Conservation (phyloP, 2,329 filamentous ascomycete genomes). For the Diaporthe ampelina region DNA sequence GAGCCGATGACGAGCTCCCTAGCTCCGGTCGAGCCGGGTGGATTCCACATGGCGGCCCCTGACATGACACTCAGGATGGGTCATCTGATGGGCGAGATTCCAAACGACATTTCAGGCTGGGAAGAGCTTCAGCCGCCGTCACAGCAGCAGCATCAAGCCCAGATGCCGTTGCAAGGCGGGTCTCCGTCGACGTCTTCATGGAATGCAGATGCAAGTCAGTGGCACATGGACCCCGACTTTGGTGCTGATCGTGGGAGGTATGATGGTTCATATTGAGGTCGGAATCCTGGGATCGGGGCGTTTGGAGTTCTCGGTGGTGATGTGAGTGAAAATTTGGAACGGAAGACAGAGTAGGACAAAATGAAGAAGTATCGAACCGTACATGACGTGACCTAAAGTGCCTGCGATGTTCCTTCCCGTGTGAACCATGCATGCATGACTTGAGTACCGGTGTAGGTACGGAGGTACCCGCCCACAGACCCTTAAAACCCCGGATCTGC, state of each 20-base stretch:
- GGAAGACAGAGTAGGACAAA: not conserved
- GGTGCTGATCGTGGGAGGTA: not conserved
- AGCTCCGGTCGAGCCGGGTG: not conserved
- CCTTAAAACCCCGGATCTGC: no score
- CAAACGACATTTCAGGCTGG: not conserved
- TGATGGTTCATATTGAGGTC: not conserved
- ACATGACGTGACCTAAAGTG: not conserved
- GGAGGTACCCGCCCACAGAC: no score
- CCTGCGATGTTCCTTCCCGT: not conserved
- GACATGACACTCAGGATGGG: not conserved
- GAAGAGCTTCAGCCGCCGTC: not conserved
- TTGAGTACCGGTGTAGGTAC: no score
- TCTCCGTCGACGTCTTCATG: not conserved
- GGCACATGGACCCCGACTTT: constrained; percentile 4
- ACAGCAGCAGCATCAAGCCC: not conserved
- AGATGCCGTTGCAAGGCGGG: not conserved
- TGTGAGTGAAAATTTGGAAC: no score
- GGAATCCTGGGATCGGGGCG: not conserved
- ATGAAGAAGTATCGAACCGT: not conserved
- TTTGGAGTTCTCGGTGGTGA: not conserved
- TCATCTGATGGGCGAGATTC: not conserved
- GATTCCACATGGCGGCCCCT: not conserved
- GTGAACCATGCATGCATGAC: no score
- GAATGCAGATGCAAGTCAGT: not conserved
- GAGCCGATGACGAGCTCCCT: not conserved